These are phyloP conservation scores for Batrachochytrium dendrobatidis DNA, from an alignment of 371 early-diverging fungal species.

Conservation along the genomic window DNA sequence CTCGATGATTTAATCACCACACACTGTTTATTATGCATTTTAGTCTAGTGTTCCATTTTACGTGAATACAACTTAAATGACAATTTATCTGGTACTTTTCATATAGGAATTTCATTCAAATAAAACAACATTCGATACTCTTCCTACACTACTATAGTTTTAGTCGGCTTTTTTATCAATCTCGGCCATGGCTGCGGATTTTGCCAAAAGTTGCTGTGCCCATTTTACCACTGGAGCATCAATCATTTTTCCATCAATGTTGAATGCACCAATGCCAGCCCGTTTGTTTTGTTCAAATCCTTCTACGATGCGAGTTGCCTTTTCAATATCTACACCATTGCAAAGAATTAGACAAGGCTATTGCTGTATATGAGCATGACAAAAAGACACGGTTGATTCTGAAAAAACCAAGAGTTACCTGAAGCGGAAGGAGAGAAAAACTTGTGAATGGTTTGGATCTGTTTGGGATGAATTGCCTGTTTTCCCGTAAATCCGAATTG, in stretches of 20 bases:
- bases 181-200: neutral
- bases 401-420: conserved; percentile 32
- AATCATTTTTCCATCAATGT: conserved; percentile 78
- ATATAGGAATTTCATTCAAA: too few species aligned
- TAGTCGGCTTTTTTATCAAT: neutral
- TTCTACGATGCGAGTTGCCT: conserved; percentile 56
- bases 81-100: too few species aligned
- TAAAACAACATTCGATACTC: too few species aligned
- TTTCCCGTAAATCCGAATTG: conserved; percentile 92
- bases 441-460: conserved; percentile 73
- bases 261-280: conserved; percentile 82
- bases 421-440: conserved; percentile 64
- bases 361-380: neutral
- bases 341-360: neutral
- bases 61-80: too few species aligned
- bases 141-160: too few species aligned
- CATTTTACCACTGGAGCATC: conserved; percentile 30
- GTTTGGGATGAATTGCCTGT: conserved; percentile 88
- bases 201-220: neutral
- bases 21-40: too few species aligned
- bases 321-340: conserved; percentile 42
- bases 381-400: neutral
- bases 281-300: conserved; percentile 56
- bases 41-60: too few species aligned
- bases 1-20: too few species aligned